A percentile compares a stretch with the other conserved stretches of the same genome.
Evolutionary conservation across 164 flowering plant species (phyloP).

Genomic region (Annona cherimola): DNA sequence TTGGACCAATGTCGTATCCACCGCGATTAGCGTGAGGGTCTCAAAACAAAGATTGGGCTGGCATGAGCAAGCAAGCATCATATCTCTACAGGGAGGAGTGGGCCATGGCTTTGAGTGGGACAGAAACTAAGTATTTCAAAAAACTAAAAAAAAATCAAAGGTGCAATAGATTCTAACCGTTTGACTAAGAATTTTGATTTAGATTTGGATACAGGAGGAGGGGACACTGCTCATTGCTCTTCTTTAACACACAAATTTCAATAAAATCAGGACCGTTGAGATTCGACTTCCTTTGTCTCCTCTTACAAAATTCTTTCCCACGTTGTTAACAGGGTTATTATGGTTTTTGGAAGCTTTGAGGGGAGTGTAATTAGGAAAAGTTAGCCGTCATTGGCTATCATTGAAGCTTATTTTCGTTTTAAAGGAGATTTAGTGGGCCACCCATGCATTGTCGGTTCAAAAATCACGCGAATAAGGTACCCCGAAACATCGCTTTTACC

Average conservation of each 20-base stretch:
- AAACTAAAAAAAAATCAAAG: not conserved
- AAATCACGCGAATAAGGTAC: not conserved
- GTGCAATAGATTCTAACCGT: not conserved
- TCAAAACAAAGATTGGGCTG: not conserved
- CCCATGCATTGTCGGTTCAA: not conserved
- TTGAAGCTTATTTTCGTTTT: not conserved
- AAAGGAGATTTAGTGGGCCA: not conserved
- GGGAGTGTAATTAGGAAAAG: slow-evolving; percentile 1
- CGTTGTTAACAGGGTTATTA: not conserved
- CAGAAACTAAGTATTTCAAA: slow-evolving; percentile 3
- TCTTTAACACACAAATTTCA: slow-evolving; percentile 1
- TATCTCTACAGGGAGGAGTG: not conserved
- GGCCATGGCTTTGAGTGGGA: not conserved
- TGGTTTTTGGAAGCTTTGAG: slow-evolving; percentile 1
- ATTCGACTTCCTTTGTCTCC: not conserved
- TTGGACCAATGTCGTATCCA: not conserved
- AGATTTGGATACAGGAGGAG: not conserved
- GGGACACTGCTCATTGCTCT: not conserved
- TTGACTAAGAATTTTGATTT: not conserved
- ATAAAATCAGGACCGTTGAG: slow-evolving; percentile 8
- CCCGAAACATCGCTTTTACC: not conserved
- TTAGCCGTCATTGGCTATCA: slow-evolving; percentile 1
- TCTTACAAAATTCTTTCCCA: not conserved
- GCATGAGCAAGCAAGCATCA: slow-evolving; percentile 3
- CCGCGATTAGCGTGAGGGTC: slow-evolving; percentile 2